phyloP scores from a whole-genome alignment of 2,329 filamentous ascomycete species.

The Neofusicoccum sp. region DNA sequence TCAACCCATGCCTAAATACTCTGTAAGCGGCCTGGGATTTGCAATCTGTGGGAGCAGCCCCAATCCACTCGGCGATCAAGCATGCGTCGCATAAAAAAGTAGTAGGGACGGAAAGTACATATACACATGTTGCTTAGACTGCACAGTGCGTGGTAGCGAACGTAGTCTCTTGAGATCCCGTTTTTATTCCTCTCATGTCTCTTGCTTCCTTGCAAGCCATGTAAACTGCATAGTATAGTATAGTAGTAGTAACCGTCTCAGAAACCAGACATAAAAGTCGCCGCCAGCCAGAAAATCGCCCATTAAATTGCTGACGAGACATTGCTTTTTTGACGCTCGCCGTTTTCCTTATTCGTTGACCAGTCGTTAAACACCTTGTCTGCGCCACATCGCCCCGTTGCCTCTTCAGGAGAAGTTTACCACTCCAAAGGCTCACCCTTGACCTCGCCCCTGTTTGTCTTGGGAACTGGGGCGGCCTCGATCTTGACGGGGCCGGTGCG shows the following conservation, averaged over 20 bases:
- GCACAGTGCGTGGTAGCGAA: no score
- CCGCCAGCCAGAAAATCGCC: background rate
- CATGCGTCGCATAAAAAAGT: no score
- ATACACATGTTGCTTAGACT: no score
- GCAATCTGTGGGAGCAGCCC: no score
- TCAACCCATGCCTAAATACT: no score
- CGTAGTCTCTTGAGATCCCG: no score
- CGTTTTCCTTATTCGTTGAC: conserved; percentile 5
- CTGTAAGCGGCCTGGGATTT: no score
- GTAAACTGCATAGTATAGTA: background rate
- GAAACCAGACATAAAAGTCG: background rate
- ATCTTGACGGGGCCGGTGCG: conserved; percentile 60
- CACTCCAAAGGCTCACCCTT: conserved; percentile 86
- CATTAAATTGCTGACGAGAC: background rate
- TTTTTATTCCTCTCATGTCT: background rate
- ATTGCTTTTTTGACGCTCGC: background rate
- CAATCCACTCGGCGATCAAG: no score
- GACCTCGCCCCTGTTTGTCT: conserved; percentile 82
- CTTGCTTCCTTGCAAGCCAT: background rate
- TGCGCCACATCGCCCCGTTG: background rate
- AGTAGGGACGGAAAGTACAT: no score
- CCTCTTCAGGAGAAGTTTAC: conserved; percentile 44
- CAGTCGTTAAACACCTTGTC: background rate
- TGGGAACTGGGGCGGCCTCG: conserved; percentile 70
- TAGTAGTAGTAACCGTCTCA: background rate